Base-by-base conservation (phyloP, 2,329 filamentous ascomycete genomes). In the Fusarium albosuccineum region DNA sequence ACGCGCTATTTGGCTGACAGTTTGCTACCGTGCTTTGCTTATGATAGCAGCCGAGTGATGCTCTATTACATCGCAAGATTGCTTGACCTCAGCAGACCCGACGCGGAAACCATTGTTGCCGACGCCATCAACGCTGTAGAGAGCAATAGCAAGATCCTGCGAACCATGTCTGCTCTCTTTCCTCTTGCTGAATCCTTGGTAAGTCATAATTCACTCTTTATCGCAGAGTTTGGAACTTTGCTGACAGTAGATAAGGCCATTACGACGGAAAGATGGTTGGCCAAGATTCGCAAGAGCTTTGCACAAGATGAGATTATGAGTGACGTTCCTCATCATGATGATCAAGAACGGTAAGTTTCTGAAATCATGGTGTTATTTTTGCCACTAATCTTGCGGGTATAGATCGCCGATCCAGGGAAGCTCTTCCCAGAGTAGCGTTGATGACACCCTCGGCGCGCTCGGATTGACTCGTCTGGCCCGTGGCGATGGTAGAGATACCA, bases 11-110 rank as follows among this genome's bases (percentile, higher is more conserved):
- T 84, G 26, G 80, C 81, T 0, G 82, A 84, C 45, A 81, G 79
- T 44, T 72, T 82, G 70, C 74, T 83, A 30, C 82, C 82, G 1
- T 82, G 81, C 14, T 83, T 83, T 60, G 77, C 80, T 2, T 83
- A 82, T 65, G 82, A 83, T 55, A 83, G 81, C 64, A 82, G 79
- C 49, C 77, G 82, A 5, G 79, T 83, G 37, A 82, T 84, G 79
- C 68, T 84, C 1, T 83, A 84, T 67, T 83, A 83, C 57, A 76
- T 82, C n/a, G 81, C 80, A 5, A 77, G 81, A 14, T 68, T 83
- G 7, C 73, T 82, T 6, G 80, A 81, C 29, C 75, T 78, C 2
- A 74, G 62, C 33, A 69, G 77, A 13, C 66, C 74, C 1, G 79
- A 79, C 57, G 78, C 78, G 9, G 72, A 77, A 30, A 71, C 72